phyloP scores from a whole-genome alignment of 208 protist species.

The Histomonas meleagridis region DNA sequence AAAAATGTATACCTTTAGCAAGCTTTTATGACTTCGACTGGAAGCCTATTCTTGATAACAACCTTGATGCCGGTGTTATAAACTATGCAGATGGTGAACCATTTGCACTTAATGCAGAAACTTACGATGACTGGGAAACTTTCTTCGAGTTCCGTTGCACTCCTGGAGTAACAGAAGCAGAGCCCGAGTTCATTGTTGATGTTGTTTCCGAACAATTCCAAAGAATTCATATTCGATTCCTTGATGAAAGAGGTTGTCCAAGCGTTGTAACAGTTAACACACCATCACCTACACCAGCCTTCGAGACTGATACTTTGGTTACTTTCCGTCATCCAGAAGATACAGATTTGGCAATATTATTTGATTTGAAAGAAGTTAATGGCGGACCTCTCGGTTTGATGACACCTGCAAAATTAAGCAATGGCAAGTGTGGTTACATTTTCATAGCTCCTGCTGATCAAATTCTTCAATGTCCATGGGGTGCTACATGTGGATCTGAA shows the following conservation, averaged over 20 bases:
- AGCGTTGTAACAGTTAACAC: not conserved
- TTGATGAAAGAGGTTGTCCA: not conserved
- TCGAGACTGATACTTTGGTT: not conserved
- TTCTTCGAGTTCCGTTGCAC: not conserved
- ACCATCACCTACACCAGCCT: not conserved
- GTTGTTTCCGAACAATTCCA: not conserved
- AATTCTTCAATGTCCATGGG: not conserved
- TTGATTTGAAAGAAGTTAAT: not conserved
- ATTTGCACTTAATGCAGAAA: not conserved
- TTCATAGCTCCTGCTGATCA: not conserved
- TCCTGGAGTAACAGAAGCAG: not conserved
- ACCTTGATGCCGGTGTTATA: not conserved
- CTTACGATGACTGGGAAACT: not conserved
- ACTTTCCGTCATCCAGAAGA: not conserved
- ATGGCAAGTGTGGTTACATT: not conserved
- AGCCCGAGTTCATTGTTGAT: not conserved
- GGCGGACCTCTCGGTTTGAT: not conserved
- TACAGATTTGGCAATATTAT: not conserved
- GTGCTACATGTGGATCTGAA: not conserved
- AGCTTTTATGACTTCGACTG: too few species aligned
- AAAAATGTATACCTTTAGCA: too few species aligned
- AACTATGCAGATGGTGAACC: not conserved
- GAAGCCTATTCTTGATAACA: too few species aligned
- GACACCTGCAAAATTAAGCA: not conserved
- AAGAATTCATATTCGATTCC: not conserved